Conservation (phyloP, 176 grass and related monocot species). For the Aegilops tauschii region DNA sequence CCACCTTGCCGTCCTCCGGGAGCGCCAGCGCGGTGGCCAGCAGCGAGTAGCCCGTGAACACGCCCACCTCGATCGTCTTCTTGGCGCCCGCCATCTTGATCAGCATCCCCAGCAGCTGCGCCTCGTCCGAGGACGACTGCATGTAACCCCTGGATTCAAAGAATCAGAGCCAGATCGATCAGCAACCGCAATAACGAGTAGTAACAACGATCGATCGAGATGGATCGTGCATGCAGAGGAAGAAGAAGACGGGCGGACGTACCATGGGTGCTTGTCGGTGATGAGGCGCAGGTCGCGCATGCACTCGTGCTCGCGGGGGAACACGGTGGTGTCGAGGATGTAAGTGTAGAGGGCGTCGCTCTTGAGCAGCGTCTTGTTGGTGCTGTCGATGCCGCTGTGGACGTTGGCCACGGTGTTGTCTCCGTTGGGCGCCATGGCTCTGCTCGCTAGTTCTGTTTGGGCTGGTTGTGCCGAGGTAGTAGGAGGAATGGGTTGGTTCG, state of each 20-base stretch:
- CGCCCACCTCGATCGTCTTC: constrained; percentile 63
- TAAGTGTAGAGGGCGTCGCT: constrained; percentile 69
- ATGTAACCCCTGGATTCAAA: constrained; percentile 30
- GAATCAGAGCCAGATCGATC: neutral
- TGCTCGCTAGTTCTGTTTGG: neutral
- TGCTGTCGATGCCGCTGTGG: constrained; percentile 27
- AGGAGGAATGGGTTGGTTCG: neutral
- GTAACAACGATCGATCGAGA: neutral
- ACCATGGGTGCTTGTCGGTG: constrained; percentile 52
- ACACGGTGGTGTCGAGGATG: constrained; percentile 65
- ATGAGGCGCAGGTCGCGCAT: constrained; percentile 66
- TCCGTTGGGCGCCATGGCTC: constrained; percentile 29
- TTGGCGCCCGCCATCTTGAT: constrained; percentile 69
- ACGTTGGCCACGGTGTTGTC: neutral
- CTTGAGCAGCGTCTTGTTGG: constrained; percentile 75
- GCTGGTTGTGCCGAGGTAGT: neutral
- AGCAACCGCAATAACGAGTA: neutral
- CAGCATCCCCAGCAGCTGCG: constrained; percentile 71
- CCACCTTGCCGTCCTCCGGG: constrained; percentile 7
- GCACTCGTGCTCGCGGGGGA: constrained; percentile 59
- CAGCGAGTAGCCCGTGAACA: constrained; percentile 59
- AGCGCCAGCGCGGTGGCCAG: neutral
- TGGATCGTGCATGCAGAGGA: neutral
- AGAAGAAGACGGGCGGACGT: neutral
- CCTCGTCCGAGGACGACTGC: constrained; percentile 55